A percentile compares a stretch with the other conserved stretches of the same genome.
Conservation (phyloP, 2,329 filamentous ascomycete genomes). For the Fusarium sp. region DNA sequence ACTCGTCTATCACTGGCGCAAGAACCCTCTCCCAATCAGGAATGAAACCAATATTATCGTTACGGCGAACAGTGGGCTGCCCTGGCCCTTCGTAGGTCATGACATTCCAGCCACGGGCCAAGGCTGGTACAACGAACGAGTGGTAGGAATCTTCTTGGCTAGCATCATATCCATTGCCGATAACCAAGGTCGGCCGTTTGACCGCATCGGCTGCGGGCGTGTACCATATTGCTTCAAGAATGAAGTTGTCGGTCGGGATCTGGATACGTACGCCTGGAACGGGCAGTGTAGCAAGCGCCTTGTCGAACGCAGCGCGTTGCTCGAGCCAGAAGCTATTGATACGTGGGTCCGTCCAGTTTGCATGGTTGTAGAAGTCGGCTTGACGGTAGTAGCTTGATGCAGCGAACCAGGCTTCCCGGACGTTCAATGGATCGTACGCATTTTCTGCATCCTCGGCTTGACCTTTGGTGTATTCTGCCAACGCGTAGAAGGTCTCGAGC, state of each 20-base stretch:
- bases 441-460: neutral
- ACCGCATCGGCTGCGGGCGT: neutral
- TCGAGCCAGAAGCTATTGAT: neutral
- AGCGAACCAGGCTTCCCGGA: neutral
- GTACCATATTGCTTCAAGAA: neutral
- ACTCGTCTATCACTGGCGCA: neutral
- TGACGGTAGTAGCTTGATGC: neutral
- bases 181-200: neutral
- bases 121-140: neutral
- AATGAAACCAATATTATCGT: neutral
- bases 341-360: neutral
- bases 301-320: neutral
- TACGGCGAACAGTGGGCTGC: neutral
- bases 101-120: neutral
- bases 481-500: neutral
- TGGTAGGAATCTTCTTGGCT: neutral
- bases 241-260: neutral
- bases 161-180: neutral
- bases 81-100: neutral
- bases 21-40: neutral
- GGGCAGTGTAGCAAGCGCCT: neutral
- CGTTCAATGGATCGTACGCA: neutral
- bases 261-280: neutral
- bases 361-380: neutral
- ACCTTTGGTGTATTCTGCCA: neutral